Evolutionary conservation across 371 early-diverging fungal genomes (phyloP).

Genomic region (Mortierella sp.): DNA sequence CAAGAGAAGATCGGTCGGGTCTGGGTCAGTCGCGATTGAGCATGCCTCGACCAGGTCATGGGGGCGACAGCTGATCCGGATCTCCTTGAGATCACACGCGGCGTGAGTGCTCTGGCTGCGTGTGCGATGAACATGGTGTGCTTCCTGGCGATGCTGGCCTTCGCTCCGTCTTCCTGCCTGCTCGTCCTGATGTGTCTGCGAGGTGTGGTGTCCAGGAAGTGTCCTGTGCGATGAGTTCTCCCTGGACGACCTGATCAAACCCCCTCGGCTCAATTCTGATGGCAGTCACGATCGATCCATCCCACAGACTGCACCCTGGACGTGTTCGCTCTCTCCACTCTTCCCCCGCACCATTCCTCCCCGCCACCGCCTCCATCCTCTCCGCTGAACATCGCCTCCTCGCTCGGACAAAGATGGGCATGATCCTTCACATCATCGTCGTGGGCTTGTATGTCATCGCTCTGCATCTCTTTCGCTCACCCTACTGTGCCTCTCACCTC

Average conservation of each 20-base stretch:
- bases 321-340: background rate
- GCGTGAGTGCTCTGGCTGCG: slow-evolving; percentile 10
- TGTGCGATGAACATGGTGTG: slow-evolving; percentile 18
- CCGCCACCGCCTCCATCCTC: background rate
- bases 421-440: slow-evolving; percentile 52
- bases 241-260: no score
- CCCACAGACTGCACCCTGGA: no score
- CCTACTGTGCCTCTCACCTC: background rate
- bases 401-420: slow-evolving; percentile 22
- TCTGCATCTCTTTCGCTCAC: background rate
- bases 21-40: slow-evolving; percentile 12
- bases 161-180: background rate
- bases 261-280: no score
- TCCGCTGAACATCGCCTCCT: no score
- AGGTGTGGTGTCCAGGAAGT: no score
- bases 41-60: background rate
- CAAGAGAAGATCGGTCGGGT: slow-evolving; percentile 39
- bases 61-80: background rate
- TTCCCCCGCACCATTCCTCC: background rate
- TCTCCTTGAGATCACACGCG: background rate
- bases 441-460: slow-evolving; percentile 44
- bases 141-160: background rate
- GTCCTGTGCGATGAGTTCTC: no score
- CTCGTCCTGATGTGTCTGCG: no score
- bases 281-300: no score